A percentile compares a stretch with the other conserved stretches of the same genome.
Evolutionary conservation across 805 yeast genomes (phyloP).

Genomic region (Kodamaea jinghongensis): DNA sequence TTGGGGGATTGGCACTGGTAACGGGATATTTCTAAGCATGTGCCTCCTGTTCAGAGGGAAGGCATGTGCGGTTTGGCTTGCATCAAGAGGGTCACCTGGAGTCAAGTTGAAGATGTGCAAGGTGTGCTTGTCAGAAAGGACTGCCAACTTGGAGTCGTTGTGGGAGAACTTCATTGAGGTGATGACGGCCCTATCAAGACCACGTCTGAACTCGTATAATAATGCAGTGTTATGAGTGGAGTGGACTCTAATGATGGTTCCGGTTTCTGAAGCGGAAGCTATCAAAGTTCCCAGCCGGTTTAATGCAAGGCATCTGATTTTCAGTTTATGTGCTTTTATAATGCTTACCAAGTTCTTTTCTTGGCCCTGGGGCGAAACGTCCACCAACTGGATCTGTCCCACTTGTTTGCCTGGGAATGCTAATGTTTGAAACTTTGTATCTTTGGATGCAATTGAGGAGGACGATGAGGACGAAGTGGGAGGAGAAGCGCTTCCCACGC

Average conservation of each 20-base stretch:
- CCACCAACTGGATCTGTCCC: conserved; percentile 82
- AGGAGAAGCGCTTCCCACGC: conserved; percentile 3
- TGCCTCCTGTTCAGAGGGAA: conserved; percentile 57
- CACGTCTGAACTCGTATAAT: conserved; percentile 84
- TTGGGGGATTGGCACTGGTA: conserved; percentile 49
- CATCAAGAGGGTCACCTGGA: not conserved
- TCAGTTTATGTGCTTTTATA: conserved; percentile 73
- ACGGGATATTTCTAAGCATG: conserved; percentile 54
- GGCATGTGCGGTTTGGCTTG: not conserved
- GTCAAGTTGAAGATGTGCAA: conserved; percentile 73
- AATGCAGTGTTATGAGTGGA: conserved; percentile 66
- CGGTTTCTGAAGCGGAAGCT: conserved; percentile 80
- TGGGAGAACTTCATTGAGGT: conserved; percentile 84
- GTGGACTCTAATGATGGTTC: conserved; percentile 76
- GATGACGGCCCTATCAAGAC: conserved; percentile 79
- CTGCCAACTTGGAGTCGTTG: conserved; percentile 72
- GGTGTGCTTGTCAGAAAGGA: conserved; percentile 85
- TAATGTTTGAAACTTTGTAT: conserved; percentile 45
- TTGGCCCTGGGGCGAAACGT: conserved; percentile 62
- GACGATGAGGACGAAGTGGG: conserved; percentile 10
- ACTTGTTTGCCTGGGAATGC: conserved; percentile 75
- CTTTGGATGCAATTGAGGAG: conserved; percentile 6
- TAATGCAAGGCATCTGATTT: conserved; percentile 59
- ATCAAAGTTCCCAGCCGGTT: conserved; percentile 63
- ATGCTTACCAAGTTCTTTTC: conserved; percentile 64